These are phyloP conservation scores for Brassica napus DNA, from an alignment of 345 rosid species.

Conservation along the genomic window Da-Ae NC_063445.1:45531501-45532000, in stretches of 20 bases:
- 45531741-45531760: neutral
- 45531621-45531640: neutral
- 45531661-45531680: conserved; percentile 5
- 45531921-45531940: too few species aligned
- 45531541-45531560: neutral
- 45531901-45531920: too few species aligned
- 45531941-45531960: too few species aligned
- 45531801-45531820: neutral
- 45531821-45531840: neutral
- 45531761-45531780: neutral
- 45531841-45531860: too few species aligned
- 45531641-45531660: neutral
- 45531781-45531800: neutral
- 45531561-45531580: conserved; percentile 8
- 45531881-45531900: too few species aligned
- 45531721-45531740: neutral
- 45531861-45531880: too few species aligned
- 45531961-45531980: too few species aligned
- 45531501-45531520: neutral
- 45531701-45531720: neutral
- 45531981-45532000: too few species aligned
- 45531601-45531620: neutral
- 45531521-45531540: neutral
- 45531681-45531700: neutral
- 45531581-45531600: neutral